Base-by-base conservation (phyloP, 192 early-diverging fungal species). In the Podila clonocystis region DNA sequence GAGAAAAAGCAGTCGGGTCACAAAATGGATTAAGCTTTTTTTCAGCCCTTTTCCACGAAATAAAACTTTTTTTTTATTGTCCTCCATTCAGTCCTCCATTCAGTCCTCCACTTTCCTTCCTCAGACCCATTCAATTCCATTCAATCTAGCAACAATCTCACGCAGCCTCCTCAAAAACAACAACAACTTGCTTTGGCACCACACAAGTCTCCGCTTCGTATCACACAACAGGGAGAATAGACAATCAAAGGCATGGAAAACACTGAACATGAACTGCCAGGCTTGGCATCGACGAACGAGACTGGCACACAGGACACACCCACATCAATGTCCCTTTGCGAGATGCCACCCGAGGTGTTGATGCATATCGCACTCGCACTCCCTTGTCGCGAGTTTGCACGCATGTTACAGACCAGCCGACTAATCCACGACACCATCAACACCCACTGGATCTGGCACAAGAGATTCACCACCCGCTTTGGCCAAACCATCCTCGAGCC, bases 361-460 rank as follows among this genome's bases (percentile, higher is more conserved):
- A 80, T 73, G 65, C 60, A 72, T 5, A 58, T 80, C 9, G 60
- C 62, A 7, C 12, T 73, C 4, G 17, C 19, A 9, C 67, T 80
- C 0, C 55, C 65, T 13, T 73, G 62, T n/a, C 38, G 61, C 3
- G 77, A 67, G 19, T 80, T 80, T 69, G 45, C 31, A 45, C 65
- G 71, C 22, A 69, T 80, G 45, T 30, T 80, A 9, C 77, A 73
- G 57, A 67, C 65, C 7, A 73, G 38, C 67, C 62, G 71, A 3
- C 8, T 15, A 17, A 72, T 80, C 36, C 58, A 73, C 34, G 29
- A 50, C 38, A 41, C 41, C 12, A 12, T 69, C 22, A 17, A 80
- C 45, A 58, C 77, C 0, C 77, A 80, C 45, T 80, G 72, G 48
- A 38, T 80, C 45, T 80, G 77, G 77, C 77, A 80, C 62, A 49